Evolutionary conservation across 164 flowering plant genomes (phyloP).

Genomic region (Nelumbo lutea): DNA sequence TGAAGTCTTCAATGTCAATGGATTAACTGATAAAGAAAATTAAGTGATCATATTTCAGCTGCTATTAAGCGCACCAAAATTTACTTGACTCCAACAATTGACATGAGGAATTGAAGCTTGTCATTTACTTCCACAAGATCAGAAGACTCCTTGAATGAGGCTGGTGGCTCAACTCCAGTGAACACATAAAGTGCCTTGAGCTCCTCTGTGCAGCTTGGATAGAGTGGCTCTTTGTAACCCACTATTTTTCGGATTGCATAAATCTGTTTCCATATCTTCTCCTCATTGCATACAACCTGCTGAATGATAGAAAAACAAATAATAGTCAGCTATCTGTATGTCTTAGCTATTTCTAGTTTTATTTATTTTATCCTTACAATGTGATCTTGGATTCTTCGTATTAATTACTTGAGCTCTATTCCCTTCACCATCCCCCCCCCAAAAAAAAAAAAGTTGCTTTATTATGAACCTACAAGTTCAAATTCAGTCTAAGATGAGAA

Average conservation of each 20-base stretch:
- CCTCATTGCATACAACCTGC: conserved; percentile 38
- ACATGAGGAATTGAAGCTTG: conserved; percentile 69
- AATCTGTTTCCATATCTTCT: conserved; percentile 62
- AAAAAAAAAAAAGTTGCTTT: no score
- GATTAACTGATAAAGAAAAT: no score
- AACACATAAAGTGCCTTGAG: conserved; percentile 68
- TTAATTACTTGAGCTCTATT: no score
- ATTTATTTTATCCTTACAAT: no score
- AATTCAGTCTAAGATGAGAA: no score
- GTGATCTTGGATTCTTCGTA: no score
- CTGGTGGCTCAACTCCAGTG: conserved; percentile 79
- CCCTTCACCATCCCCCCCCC: no score
- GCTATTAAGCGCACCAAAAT: not conserved
- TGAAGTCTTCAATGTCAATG: no score
- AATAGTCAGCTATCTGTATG: not conserved
- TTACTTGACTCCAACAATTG: conserved; percentile 71
- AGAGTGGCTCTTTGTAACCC: conserved; percentile 50
- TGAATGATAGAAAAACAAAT: not conserved
- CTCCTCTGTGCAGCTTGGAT: conserved; percentile 46
- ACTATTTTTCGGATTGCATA: conserved; percentile 56
- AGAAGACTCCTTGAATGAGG: conserved; percentile 27
- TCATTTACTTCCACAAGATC: conserved; percentile 43
- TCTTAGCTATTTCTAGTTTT: no score
- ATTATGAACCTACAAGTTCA: no score
- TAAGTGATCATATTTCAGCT: not conserved